Conservation (phyloP, 164 flowering plant species). For the Paratinospora sagittata region DNA sequence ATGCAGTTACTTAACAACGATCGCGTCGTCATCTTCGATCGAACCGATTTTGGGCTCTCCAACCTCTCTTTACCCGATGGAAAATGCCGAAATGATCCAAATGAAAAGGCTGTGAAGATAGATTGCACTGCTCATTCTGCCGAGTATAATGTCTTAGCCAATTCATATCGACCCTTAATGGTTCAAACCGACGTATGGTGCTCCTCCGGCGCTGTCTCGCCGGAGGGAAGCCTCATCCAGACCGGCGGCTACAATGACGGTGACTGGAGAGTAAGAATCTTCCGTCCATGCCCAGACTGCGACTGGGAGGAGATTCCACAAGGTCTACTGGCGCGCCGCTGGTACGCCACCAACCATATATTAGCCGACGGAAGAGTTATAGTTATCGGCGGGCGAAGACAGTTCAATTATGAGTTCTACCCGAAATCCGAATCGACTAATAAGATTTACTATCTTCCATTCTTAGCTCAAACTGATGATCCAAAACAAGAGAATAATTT, state of each 20-base stretch:
- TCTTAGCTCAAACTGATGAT: conserved; percentile 44
- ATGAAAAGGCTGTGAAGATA: conserved; percentile 22
- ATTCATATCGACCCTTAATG: conserved; percentile 47
- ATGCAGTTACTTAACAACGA: conserved; percentile 81
- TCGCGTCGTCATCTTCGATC: conserved; percentile 74
- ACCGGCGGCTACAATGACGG: conserved; percentile 74
- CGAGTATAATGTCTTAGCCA: conserved; percentile 49
- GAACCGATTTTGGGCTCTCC: conserved; percentile 76
- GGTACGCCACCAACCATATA: conserved; percentile 80
- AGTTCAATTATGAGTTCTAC: conserved; percentile 69
- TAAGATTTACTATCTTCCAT: conserved; percentile 26
- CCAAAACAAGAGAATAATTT: conserved; percentile 34
- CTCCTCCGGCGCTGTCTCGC: conserved; percentile 51
- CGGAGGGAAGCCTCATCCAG: conserved; percentile 61
- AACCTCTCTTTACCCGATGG: conserved; percentile 57
- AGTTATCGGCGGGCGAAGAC: conserved; percentile 60
- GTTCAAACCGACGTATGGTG: conserved; percentile 70
- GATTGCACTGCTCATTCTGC: conserved; percentile 87
- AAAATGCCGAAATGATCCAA: conserved; percentile 42
- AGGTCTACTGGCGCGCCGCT: conserved; percentile 35
- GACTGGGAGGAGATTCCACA: conserved; percentile 58
- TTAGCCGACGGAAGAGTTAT: conserved; percentile 63
- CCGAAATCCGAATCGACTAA: conserved; percentile 34
- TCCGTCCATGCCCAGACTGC: conserved; percentile 45
- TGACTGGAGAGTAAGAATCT: conserved; percentile 33